Base-by-base conservation (phyloP, 495 filamentous ascomycete species). In the Aspergillus biplanus region DNA sequence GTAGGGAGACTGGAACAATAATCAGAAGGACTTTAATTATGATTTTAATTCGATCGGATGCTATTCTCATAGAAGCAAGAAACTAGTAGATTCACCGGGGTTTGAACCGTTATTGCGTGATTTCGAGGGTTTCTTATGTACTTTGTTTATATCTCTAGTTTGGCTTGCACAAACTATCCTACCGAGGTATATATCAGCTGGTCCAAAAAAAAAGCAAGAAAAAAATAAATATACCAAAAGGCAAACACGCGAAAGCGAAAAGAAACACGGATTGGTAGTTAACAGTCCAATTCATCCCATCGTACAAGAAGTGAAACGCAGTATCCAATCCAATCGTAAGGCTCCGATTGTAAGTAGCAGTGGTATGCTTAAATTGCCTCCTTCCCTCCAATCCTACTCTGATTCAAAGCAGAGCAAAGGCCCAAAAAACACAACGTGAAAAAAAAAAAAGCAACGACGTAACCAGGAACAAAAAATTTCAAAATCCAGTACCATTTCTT, bases 181-280 rank as follows among this genome's bases (percentile, higher is more conserved):
- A 57, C 54, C 53, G 53, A 57, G 52, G 61, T 63, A 63, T 63
- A 52, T 57, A 57, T 52, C 46, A 57, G 61, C 39, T 47, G 7
- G 37, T 35, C 39, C 34, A 61, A 39, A 33, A 35, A 61, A 12
- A 47, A 15, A 54, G 15, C 21, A 31, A 46, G 18, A 21, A 33
- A 15, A n/a, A 44, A 52, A 50, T 21, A 62, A 27, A 49, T 7
- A 35, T 18, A 56, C n/a, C 13, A 48, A 39, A 37, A n/a, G 18
- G 46, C 27, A 39, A 27, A 18, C 7, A 16, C 32, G 39, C 39
- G n/a, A 44, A 44, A 44, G 3, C 1, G 15, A 49, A 50, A 50
- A 50, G 47, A n/a, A 27, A 50, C 21, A 50, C 27, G 16, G 47
- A 50, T 31, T 50, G 47, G 27, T 50, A 50, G n/a, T 4, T 15